phyloP scores from a whole-genome alignment of 169 alveolate species.

The Plasmodium berghei region DNA sequence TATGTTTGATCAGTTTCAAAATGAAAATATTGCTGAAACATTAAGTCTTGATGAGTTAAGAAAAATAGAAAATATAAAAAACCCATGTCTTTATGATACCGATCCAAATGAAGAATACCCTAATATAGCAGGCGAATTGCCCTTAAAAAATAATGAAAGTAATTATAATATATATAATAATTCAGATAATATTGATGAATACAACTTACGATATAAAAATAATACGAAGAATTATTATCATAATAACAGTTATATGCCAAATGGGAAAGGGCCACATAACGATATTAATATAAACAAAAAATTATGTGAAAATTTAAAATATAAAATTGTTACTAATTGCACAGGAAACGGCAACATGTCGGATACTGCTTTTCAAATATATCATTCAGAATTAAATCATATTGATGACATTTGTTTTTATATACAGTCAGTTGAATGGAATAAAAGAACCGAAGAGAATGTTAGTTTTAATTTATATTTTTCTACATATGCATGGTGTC shows the following conservation, averaged over 20 bases:
- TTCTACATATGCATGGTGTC: too few relatives aligned
- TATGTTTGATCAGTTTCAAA: conserved; percentile 50
- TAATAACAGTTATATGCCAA: neutral
- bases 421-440: conserved; percentile 86
- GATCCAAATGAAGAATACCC: conserved; percentile 1
- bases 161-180: neutral
- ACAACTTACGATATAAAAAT: neutral
- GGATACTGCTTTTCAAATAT: conserved; percentile 87
- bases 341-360: conserved; percentile 81
- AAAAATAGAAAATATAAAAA: conserved; percentile 66
- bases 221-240: neutral
- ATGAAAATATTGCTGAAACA: conserved; percentile 35
- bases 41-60: conserved; percentile 66
- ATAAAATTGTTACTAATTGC: conserved; percentile 83
- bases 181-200: neutral
- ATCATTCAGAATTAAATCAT: conserved; percentile 86
- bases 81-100: conserved; percentile 81
- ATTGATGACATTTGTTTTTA: conserved; percentile 88
- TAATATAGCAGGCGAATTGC: neutral
- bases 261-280: neutral
- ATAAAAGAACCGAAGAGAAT: conserved; percentile 83
- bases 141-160: neutral
- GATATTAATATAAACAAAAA: conserved; percentile 26
- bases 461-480: conserved; percentile 41
- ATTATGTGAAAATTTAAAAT: conserved; percentile 82